Base-by-base conservation (phyloP, 129 eudicot genomes). In the Chrysanthemum makinoi region DNA sequence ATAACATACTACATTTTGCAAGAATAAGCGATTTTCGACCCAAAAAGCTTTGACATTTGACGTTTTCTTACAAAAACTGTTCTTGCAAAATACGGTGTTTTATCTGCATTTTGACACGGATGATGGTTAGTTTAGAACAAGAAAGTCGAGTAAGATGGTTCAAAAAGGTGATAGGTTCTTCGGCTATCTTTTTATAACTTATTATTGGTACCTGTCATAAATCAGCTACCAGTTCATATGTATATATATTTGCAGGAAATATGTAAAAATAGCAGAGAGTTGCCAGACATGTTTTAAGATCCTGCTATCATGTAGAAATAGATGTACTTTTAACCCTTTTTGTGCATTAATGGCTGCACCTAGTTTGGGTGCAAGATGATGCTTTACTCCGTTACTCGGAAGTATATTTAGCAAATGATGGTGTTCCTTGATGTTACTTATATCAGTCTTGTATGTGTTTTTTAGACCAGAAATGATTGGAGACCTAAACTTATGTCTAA, bases 201-300 rank as follows among this genome's bases (percentile, higher is more conserved):
- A 6, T 43, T 70, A 0, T 70, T 26, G 54, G 62, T 77, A 3
- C 72, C 44, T 53, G 65, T 62, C 22, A n/a, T 20, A 54, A 65
- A 59, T 46, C 65, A n/a, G 48, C 51, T 35, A 53, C 56, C 13
- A 17, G 59, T 61, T 52, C 58, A 52, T 62, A 43, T 77, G 57
- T 69, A 61, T 49, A 69, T 76, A 69, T 60, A 60, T 76, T 50
- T 17, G 70, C 48, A 68, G 70, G 66, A 47, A 68, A 61, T 55
- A 62, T 73, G 70, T 73, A 48, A 73, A 73, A 48, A 15, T 50
- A 73, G 49, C 57, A 48, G 16, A 61, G 69, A 73, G 77, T 50
- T 73, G 62, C 50, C 43, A 49, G 30, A 44, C 33, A 72, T 54
- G 72, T 54, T 39, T 19, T 63, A 39, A 56, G 63, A 53, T 18